phyloP scores from a whole-genome alignment of 225 moss, liverwort and hornwort genomes.

The Sphagnum contortum region DNA sequence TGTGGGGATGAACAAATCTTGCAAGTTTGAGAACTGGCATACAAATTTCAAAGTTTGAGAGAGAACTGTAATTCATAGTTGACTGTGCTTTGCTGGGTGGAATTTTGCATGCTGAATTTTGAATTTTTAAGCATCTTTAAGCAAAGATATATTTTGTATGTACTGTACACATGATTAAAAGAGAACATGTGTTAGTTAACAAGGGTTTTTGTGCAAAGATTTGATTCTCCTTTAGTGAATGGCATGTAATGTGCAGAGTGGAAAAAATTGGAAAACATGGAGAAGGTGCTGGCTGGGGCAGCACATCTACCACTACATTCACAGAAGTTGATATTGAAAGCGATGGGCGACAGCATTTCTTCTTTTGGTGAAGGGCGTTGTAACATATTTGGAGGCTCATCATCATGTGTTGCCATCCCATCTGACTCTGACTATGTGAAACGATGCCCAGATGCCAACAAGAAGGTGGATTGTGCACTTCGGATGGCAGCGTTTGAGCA shows the following conservation, averaged over 20 bases:
- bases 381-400: conserved; percentile 78
- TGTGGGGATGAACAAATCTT: no score
- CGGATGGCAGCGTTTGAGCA: conserved; percentile 74
- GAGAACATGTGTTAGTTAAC: no score
- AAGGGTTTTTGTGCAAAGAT: no score
- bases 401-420: conserved; percentile 62
- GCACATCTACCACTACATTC: conserved; percentile 51
- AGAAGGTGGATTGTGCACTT: conserved; percentile 85
- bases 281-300: conserved; percentile 34
- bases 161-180: no score
- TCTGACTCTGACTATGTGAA: conserved; percentile 71
- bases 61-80: no score
- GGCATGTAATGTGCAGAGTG: conserved; percentile 29
- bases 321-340: conserved; percentile 57
- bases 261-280: conserved; percentile 45
- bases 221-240: no score
- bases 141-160: no score
- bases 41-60: no score
- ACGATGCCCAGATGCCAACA: conserved; percentile 46
- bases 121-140: no score
- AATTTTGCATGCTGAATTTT: no score
- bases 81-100: no score
- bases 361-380: conserved; percentile 62
- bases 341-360: conserved; percentile 49
- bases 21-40: no score